phyloP scores from a whole-genome alignment of 768 basidiomycete genomes.

The Kwoniella newhampshirensis region DNA sequence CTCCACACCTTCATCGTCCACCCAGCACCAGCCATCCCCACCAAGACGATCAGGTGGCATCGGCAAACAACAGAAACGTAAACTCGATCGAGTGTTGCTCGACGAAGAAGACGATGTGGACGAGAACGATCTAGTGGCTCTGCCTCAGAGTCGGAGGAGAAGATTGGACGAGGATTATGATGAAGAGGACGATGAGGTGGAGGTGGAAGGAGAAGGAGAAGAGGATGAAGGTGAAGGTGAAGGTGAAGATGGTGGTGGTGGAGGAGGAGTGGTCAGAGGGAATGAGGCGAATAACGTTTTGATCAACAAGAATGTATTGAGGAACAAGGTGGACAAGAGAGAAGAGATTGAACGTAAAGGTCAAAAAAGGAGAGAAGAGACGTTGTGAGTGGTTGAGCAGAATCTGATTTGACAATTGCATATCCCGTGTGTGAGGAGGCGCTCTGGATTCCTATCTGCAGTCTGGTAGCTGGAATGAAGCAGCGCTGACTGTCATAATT shows the following conservation, averaged over 20 bases:
- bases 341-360: constrained; percentile 28
- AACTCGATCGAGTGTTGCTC: constrained; percentile 12
- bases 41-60: constrained; percentile 3
- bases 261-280: constrained; percentile 4
- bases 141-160: constrained; percentile 11
- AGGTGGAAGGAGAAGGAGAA: constrained; percentile 12
- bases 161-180: constrained; percentile 26
- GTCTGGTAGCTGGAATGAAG: not conserved
- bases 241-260: constrained; percentile 14
- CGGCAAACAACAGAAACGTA: not conserved
- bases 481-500: not conserved
- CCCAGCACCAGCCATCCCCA: not conserved
- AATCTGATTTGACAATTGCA: not conserved
- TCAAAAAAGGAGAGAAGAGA: constrained; percentile 27
- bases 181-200: constrained; percentile 19
- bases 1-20: constrained; percentile 2
- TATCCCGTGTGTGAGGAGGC: not conserved
- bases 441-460: not conserved
- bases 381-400: constrained; percentile 17
- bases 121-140: constrained; percentile 28
- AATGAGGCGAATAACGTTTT: not conserved
- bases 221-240: constrained; percentile 13
- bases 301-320: constrained; percentile 1
- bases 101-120: constrained; percentile 40
- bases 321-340: constrained; percentile 14